Percentiles rank a stretch among this genome's conserved stretches.
phyloP scores from a whole-genome alignment of 805 yeast species.

The Candida oleophila region DNA sequence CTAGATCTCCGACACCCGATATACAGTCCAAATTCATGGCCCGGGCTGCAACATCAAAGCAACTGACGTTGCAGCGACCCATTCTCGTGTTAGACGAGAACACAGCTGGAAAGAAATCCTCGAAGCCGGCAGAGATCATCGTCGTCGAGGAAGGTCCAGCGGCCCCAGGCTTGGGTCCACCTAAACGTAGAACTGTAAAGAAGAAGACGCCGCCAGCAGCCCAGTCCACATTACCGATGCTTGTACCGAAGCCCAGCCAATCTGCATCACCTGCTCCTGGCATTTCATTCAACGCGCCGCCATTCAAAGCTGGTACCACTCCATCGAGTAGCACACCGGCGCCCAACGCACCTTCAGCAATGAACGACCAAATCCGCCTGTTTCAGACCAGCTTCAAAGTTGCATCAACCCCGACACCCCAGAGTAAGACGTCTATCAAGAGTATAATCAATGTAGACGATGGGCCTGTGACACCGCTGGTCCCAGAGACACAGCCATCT shows the following conservation, averaged over 20 bases:
- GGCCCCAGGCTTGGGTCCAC: constrained; percentile 10
- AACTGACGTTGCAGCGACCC: constrained; percentile 5
- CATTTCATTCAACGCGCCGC: neutral
- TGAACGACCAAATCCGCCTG: constrained; percentile 26
- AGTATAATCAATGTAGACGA: constrained; percentile 41
- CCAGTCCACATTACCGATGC: constrained; percentile 11
- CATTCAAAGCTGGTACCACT: neutral
- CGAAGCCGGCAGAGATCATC: neutral
- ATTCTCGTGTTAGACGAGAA: constrained; percentile 1
- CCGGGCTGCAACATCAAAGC: neutral
- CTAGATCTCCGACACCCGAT: constrained; percentile 1
- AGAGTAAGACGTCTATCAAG: constrained; percentile 38
- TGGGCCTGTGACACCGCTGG: constrained; percentile 13
- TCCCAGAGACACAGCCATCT: constrained; percentile 2
- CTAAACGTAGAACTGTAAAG: constrained; percentile 3
- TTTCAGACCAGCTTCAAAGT: constrained; percentile 19
- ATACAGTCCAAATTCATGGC: neutral
- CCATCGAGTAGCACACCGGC: constrained; percentile 2
- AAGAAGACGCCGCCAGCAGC: constrained; percentile 8
- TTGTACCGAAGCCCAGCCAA: constrained; percentile 17
- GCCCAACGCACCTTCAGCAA: constrained; percentile 1
- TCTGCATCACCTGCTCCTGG: constrained; percentile 7
- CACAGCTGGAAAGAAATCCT: neutral
- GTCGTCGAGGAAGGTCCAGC: constrained; percentile 10
- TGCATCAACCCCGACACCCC: constrained; percentile 5